Evolutionary conservation across 257 asterid genomes (phyloP), one percentile per base, ranked within the genome.

Genomic region (Solanum chaucha): DNA sequence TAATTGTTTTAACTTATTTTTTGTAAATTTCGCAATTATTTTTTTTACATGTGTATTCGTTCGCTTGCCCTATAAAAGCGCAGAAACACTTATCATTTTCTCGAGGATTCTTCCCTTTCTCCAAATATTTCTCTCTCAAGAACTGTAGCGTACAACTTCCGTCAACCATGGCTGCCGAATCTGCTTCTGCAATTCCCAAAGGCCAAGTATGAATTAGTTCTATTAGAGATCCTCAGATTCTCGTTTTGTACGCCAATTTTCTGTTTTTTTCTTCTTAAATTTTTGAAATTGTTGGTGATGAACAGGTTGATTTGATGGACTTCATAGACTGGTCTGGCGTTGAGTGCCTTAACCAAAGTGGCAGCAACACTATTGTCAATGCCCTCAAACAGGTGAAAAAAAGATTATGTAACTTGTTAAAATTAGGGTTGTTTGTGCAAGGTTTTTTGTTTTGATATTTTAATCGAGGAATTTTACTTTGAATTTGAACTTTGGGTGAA

Each of bases 251-350:
- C 7, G 58, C 28, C 44, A 32, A 65, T 35, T 81, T 22, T 26
- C 2, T 34, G 36, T 22, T 22, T 41, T 70, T 41, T 75, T 14
- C 1, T 26, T 11, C 1, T 34, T 59, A 61, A 9, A 34, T 44
- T 34, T 8, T 41, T 40, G 8, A 19, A 73, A 20, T 10, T 30
- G 15, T 15, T 67, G 86, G 19, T 80, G 40, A 30, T 15, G 78
- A 30, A 10, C 67, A 95, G 98, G 95, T 93, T 83, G 98, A 94
- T 93, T 93, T 94, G 71, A 87, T 92, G 87, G 98, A 94, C 91
- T 95, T 90, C 61, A 91, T 94, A 68, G 95, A 95, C 90, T 95
- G 98, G 98, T 87, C 95, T 22, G 90, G 98, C 10, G 98, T 95
- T 44, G 97, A 95, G 90, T 95, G 98, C 90, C 94, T 95, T 85